Evolutionary conservation across 176 grass and related monocot genomes (phyloP).

Genomic region (Oryza meridionalis): DNA sequence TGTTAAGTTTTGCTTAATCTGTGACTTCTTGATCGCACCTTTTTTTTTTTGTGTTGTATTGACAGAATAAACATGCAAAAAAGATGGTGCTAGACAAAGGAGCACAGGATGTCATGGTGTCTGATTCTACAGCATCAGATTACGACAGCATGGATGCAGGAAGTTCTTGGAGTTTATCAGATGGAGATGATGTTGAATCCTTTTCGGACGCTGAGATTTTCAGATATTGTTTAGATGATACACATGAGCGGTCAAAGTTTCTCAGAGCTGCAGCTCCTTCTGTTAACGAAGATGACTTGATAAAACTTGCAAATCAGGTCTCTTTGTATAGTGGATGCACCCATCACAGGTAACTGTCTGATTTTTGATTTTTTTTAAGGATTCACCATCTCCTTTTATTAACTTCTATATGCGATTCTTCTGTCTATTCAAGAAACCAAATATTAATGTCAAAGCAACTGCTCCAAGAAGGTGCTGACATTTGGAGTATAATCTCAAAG

Average conservation of each 20-base stretch:
- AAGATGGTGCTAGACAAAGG: slow-evolving; percentile 49
- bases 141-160: slow-evolving; percentile 70
- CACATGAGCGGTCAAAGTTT: slow-evolving; percentile 66
- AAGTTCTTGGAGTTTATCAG: slow-evolving; percentile 58
- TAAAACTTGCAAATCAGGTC: slow-evolving; percentile 69
- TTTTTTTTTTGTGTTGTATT: slow-evolving; percentile 16
- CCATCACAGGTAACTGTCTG: slow-evolving; percentile 74
- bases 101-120: slow-evolving; percentile 52
- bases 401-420: slow-evolving; percentile 34
- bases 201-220: slow-evolving; percentile 73
- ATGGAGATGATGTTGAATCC: slow-evolving; percentile 47
- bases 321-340: slow-evolving; percentile 87
- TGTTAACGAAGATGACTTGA: slow-evolving; percentile 64
- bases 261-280: slow-evolving; percentile 61
- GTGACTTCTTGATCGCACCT: neutral
- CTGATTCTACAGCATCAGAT: slow-evolving; percentile 61
- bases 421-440: slow-evolving; percentile 66
- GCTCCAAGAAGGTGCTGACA: slow-evolving; percentile 65
- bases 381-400: slow-evolving; percentile 30
- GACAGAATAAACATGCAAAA: slow-evolving; percentile 44
- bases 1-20: slow-evolving; percentile 33
- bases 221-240: slow-evolving; percentile 83
- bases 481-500: slow-evolving; percentile 72
- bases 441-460: slow-evolving; percentile 83
- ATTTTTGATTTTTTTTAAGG: neutral